Conservation (phyloP, 805 yeast species). For the Cyberlindnera maritima region DNA sequence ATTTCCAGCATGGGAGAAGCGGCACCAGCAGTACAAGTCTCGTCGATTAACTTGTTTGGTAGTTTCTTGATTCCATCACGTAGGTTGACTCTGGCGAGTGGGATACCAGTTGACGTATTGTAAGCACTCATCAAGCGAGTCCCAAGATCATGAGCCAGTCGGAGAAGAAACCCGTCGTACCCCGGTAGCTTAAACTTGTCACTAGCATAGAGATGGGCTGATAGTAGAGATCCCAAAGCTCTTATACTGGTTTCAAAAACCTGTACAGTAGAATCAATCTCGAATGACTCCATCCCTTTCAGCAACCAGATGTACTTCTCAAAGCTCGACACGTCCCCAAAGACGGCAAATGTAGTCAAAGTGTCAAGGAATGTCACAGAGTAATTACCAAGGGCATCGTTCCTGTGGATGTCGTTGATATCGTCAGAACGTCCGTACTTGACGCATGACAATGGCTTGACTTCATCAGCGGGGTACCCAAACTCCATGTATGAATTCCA, state of each 20-base stretch:
- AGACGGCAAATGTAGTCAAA: conserved; percentile 71
- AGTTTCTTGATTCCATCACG: conserved; percentile 46
- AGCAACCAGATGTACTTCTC: conserved; percentile 39
- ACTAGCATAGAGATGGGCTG: conserved; percentile 69
- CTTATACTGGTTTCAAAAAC: conserved; percentile 87
- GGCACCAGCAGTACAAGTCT: conserved; percentile 87
- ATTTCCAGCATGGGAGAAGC: conserved; percentile 81
- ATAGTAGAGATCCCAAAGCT: conserved; percentile 75
- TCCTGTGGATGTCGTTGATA: conserved; percentile 52
- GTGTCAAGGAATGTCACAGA: conserved; percentile 78
- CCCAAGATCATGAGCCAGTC: conserved; percentile 75
- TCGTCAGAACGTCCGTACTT: conserved; percentile 66
- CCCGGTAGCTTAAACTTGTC: conserved; percentile 32
- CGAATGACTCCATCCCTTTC: conserved; percentile 4
- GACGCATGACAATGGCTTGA: conserved; percentile 68
- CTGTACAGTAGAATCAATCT: conserved; percentile 64
- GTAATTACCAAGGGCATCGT: conserved; percentile 84
- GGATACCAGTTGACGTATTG: conserved; percentile 60
- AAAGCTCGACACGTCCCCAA: conserved; percentile 62
- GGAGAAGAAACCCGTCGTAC: conserved; percentile 72
- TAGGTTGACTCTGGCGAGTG: conserved; percentile 78
- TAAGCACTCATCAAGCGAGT: conserved; percentile 68
- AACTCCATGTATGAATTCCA: conserved; percentile 64
- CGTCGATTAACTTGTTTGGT: conserved; percentile 45
- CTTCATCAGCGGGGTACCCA: conserved; percentile 84